Conservation (phyloP, 2,329 filamentous ascomycete species). For the Pseudogymnoascus sp. region DNA sequence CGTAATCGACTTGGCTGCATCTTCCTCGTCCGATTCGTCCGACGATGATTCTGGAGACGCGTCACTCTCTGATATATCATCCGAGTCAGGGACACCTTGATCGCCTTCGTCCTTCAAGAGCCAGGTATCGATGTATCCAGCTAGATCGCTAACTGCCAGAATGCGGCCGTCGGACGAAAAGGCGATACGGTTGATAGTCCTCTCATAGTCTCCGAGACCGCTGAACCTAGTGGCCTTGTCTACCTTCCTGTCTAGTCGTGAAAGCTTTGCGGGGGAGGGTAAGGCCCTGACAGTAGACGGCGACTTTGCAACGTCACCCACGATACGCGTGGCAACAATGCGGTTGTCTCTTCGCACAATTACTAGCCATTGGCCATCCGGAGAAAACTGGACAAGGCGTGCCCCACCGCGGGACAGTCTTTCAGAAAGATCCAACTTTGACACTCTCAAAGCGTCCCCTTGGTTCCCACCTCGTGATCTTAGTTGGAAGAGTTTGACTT, state of each 20-base stretch:
- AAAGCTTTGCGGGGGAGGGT: constrained; percentile 38
- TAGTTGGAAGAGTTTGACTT: constrained; percentile 71
- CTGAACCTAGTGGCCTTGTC: constrained; percentile 52
- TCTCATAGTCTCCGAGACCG: constrained; percentile 66
- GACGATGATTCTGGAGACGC: constrained; percentile 29
- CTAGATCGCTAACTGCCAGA: constrained; percentile 70
- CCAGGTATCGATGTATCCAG: constrained; percentile 85
- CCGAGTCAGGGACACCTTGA: constrained; percentile 27
- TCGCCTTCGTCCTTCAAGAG: constrained; percentile 41
- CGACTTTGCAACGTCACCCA: constrained; percentile 25
- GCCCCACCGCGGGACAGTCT: constrained; percentile 55
- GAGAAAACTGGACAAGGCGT: constrained; percentile 59
- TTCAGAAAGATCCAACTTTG: constrained; percentile 58
- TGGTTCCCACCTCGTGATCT: constrained; percentile 42
- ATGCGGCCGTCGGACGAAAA: constrained; percentile 78
- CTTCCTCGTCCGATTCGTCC: constrained; percentile 36
- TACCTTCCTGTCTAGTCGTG: constrained; percentile 45
- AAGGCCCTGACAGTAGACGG: constrained; percentile 35
- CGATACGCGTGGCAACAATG: constrained; percentile 45
- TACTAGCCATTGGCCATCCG: constrained; percentile 61
- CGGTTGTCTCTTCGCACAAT: constrained; percentile 54
- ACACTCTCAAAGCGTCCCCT: constrained; percentile 58
- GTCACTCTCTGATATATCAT: constrained; percentile 28
- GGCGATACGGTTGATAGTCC: constrained; percentile 62
- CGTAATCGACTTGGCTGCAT: constrained; percentile 38